Percentiles rank a stretch among this genome's conserved stretches.
These are phyloP conservation scores for Leccinum boreale DNA, from an alignment of 768 basidiomycete genomes.

Conservation along the genomic window DNA sequence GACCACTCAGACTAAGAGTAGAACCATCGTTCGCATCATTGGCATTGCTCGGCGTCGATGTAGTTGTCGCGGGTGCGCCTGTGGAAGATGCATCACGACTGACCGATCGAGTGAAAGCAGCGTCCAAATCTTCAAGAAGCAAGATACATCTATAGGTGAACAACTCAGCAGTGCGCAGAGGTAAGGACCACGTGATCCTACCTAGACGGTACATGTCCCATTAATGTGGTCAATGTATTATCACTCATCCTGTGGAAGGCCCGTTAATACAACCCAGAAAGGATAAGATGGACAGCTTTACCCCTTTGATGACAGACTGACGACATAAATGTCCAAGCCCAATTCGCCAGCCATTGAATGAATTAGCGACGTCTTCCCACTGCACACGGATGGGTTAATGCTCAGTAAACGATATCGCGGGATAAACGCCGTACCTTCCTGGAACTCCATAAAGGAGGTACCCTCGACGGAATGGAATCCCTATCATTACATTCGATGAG, in stretches of 20 bases:
- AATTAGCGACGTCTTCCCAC: constrained; percentile 84
- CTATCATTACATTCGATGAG: constrained; percentile 36
- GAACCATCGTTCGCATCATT: constrained; percentile 67
- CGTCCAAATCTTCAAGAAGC: constrained; percentile 91
- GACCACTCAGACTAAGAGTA: constrained; percentile 79
- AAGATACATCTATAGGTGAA: constrained; percentile 68
- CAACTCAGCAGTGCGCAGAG: constrained; percentile 12
- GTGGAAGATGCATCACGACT: constrained; percentile 80
- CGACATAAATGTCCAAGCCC: constrained; percentile 87
- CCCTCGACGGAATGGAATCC: constrained; percentile 85
- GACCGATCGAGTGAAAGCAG: constrained; percentile 85
- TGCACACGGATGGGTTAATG: constrained; percentile 30
- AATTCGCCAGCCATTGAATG: constrained; percentile 84
- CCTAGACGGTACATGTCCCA: constrained; percentile 87
- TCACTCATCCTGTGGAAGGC: constrained; percentile 71
- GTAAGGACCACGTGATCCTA: constrained; percentile 27
- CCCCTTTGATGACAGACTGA: constrained; percentile 87
- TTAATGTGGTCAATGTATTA: constrained; percentile 80
- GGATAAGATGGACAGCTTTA: constrained; percentile 31
- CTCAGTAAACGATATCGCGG: background rate
- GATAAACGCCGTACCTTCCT: constrained; percentile 54
- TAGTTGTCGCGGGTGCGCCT: constrained; percentile 56
- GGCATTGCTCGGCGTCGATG: constrained; percentile 39
- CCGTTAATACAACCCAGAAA: constrained; percentile 9
- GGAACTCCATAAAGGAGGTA: constrained; percentile 84